Conservation (phyloP, 2,329 filamentous ascomycete species). For the Rhynchosporium secalis region DNA sequence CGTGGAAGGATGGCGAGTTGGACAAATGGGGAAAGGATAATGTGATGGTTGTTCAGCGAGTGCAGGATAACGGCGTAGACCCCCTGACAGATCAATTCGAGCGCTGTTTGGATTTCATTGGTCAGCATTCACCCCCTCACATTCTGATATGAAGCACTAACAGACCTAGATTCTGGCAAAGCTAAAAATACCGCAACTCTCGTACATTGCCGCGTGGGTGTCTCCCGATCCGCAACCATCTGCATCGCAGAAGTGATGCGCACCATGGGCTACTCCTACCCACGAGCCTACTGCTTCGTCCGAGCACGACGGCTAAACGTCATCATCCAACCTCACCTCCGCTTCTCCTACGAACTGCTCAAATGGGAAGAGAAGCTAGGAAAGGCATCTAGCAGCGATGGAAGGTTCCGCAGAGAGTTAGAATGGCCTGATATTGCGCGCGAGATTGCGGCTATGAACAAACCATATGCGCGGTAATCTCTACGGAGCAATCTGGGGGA, state of each 20-base stretch:
- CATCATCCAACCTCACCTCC: conserved; percentile 94
- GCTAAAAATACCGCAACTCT: conserved; percentile 78
- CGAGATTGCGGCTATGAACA: conserved; percentile 94
- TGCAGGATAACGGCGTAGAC: conserved; percentile 97
- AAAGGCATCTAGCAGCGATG: conserved; percentile 40
- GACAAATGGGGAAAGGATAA: conserved; percentile 77
- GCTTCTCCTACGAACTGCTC: conserved; percentile 91
- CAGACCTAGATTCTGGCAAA: conserved; percentile 69
- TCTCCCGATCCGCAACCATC: conserved; percentile 93
- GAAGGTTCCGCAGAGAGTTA: conserved; percentile 54
- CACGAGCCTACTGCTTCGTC: conserved; percentile 93
- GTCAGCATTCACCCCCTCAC: conserved; percentile 53
- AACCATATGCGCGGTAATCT: conserved; percentile 74
- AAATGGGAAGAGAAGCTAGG: conserved; percentile 89
- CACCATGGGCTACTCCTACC: conserved; percentile 75
- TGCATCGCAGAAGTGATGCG: conserved; percentile 99
- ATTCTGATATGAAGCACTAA: conserved; percentile 22
- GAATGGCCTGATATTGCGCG: conserved; percentile 88
- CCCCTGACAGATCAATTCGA: conserved; percentile 83
- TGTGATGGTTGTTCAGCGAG: conserved; percentile 75
- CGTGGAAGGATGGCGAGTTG: conserved; percentile 72
- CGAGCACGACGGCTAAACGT: conserved; percentile 90
- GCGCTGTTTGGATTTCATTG: conserved; percentile 86
- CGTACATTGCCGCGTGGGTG: conserved; percentile 94
- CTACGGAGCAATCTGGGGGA: conserved; percentile 2